Percentiles rank a stretch among this genome's conserved stretches.
phyloP scores from a whole-genome alignment of 345 rosid genomes.

The Murraya koenigii region DNA sequence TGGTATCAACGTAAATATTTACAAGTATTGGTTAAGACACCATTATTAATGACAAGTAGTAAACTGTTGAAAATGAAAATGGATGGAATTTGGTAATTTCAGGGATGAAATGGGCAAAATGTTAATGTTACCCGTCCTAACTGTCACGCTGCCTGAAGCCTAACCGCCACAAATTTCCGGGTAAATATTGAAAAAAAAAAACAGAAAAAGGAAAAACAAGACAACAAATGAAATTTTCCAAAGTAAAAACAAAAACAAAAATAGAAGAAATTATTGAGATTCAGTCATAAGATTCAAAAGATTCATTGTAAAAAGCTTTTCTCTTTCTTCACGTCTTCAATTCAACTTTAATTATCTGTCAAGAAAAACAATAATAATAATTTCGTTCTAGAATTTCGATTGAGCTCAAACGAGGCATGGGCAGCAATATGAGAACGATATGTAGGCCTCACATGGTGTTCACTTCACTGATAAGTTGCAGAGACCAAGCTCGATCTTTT shows the following conservation, averaged over 20 bases:
- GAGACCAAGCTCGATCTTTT: constrained; percentile 42
- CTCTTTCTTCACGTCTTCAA: constrained; percentile 21
- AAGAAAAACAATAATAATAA: neutral
- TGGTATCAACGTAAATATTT: too few relatives aligned
- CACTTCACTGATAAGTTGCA: constrained; percentile 50
- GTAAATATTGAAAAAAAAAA: neutral
- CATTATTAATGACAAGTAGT: too few relatives aligned
- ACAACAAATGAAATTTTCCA: constrained; percentile 8
- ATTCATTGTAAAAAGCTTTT: constrained; percentile 14
- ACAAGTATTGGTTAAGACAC: too few relatives aligned
- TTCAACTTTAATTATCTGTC: neutral
- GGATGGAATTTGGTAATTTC: neutral
- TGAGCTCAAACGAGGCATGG: constrained; percentile 31
- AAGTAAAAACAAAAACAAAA: neutral
- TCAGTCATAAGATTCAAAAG: constrained; percentile 22
- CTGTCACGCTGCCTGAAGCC: neutral
- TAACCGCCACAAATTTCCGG: constrained; percentile 22
- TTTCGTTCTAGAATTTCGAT: neutral
- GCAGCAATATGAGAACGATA: constrained; percentile 63
- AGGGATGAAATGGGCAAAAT: neutral
- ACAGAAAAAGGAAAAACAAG: neutral
- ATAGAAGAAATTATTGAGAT: neutral
- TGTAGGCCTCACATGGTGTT: constrained; percentile 62
- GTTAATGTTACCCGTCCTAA: neutral
- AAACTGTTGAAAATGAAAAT: neutral